Evolutionary conservation across 768 basidiomycete species (phyloP).

Genomic region (Rhodosporidiobolus odoratus): DNA sequence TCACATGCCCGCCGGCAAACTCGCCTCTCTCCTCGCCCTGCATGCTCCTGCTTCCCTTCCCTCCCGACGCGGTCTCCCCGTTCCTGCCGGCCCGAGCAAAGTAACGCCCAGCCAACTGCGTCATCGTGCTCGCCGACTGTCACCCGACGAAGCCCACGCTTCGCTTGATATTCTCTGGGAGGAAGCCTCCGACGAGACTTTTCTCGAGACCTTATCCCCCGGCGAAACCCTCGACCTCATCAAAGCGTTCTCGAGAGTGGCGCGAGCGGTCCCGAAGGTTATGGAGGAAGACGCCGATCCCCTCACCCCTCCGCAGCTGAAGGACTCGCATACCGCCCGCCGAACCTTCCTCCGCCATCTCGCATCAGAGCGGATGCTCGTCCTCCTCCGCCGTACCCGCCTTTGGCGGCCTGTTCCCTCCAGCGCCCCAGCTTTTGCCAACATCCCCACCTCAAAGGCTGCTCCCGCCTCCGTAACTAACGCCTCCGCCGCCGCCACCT

Average conservation of each 20-base stretch:
- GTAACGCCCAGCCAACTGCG: not conserved
- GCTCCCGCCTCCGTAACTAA: not conserved
- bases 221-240: constrained; percentile 4
- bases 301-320: not conserved
- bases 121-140: not conserved
- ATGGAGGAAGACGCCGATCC: not conserved
- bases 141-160: too few species aligned
- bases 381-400: not conserved
- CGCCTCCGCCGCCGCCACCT: constrained; percentile 1
- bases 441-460: too few species aligned
- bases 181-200: not conserved
- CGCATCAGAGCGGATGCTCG: not conserved
- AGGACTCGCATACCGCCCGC: too few species aligned
- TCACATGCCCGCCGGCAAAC: too few species aligned
- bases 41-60: not conserved
- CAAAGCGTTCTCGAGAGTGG: not conserved
- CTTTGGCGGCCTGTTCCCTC: not conserved
- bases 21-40: not conserved
- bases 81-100: not conserved
- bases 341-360: not conserved
- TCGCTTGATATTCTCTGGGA: not conserved
- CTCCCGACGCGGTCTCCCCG: not conserved
- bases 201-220: not conserved
- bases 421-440: not conserved
- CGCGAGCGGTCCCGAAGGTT: not conserved